These are phyloP conservation scores for Tricholomella constricta DNA, from an alignment of 768 basidiomycete genomes.

Conservation along the genomic window DNA sequence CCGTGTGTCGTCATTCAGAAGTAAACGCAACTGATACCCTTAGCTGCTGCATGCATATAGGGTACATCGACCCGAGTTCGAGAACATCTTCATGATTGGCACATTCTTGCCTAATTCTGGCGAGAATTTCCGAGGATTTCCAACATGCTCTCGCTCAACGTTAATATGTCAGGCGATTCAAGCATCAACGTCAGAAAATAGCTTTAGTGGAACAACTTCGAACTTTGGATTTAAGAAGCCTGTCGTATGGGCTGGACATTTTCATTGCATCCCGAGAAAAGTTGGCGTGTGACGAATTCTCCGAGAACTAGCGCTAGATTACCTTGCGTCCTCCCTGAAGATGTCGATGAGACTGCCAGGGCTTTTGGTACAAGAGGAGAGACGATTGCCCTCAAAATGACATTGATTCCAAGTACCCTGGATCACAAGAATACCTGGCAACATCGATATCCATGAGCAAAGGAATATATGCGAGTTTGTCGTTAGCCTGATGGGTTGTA, in stretches of 20 bases:
- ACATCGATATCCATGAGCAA: neutral
- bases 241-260: conserved; percentile 4
- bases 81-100: neutral
- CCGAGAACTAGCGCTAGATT: neutral
- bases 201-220: conserved; percentile 1
- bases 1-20: neutral
- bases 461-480: conserved; percentile 3
- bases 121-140: neutral
- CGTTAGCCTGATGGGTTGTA: neutral
- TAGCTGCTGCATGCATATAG: neutral
- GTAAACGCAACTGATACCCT: neutral
- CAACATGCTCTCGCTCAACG: neutral
- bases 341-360: neutral
- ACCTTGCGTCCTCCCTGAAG: neutral
- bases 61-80: conserved; percentile 4
- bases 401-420: neutral
- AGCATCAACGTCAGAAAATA: conserved; percentile 1
- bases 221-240: neutral
- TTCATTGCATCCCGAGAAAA: conserved; percentile 1
- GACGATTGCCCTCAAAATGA: neutral
- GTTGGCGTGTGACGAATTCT: neutral
- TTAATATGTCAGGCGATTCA: neutral
- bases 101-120: conserved; percentile 5
- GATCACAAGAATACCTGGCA: conserved; percentile 1
- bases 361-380: neutral